Conservation (phyloP, 1,284 basidiomycete genomes). For the Boletus smithii region DNA sequence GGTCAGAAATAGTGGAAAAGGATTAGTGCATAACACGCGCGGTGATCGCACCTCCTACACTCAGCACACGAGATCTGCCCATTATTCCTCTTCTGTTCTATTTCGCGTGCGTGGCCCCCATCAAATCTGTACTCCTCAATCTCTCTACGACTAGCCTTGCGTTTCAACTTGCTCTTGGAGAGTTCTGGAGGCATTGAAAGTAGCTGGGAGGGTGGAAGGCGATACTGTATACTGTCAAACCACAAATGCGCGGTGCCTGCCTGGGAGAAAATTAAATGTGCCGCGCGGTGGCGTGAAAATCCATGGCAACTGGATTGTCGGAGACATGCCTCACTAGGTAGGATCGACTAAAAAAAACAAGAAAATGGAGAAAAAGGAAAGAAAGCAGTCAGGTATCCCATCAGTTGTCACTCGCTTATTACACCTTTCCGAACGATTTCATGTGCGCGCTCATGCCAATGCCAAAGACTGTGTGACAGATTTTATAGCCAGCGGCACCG, state of each 20-base stretch:
- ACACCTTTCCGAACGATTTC: too few relatives aligned
- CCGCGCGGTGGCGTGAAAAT: slow-evolving; percentile 31
- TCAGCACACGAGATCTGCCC: slow-evolving; percentile 63
- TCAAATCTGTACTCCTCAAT: slow-evolving; percentile 49
- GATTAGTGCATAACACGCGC: slow-evolving; percentile 24
- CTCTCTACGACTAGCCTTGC: slow-evolving; percentile 45
- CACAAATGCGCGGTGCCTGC: slow-evolving; percentile 14
- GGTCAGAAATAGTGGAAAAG: slow-evolving; percentile 22
- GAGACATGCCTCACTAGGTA: slow-evolving; percentile 7
- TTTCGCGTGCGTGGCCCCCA: slow-evolving; percentile 47
- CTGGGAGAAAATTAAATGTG: slow-evolving; percentile 26
- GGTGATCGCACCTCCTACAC: slow-evolving; percentile 56
- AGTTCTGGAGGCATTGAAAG: slow-evolving; percentile 47
- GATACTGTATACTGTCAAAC: slow-evolving; percentile 2
- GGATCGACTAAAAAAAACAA: slow-evolving; percentile 6
- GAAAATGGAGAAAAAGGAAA: slow-evolving; percentile 7
- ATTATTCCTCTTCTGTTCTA: slow-evolving; percentile 50
- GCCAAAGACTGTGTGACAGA: background rate
- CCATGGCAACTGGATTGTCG: slow-evolving; percentile 14
- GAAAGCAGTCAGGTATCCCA: background rate
- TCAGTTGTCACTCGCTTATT: background rate
- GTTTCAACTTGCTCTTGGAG: slow-evolving; percentile 45
- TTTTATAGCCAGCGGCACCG: slow-evolving; percentile 20
- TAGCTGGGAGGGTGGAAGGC: slow-evolving; percentile 6
- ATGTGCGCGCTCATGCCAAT: too few relatives aligned